A percentile compares a stretch with the other conserved stretches of the same genome.
Conservation (phyloP, 1,139 yeast species). For the Geotrichum carabidarum region DNA sequence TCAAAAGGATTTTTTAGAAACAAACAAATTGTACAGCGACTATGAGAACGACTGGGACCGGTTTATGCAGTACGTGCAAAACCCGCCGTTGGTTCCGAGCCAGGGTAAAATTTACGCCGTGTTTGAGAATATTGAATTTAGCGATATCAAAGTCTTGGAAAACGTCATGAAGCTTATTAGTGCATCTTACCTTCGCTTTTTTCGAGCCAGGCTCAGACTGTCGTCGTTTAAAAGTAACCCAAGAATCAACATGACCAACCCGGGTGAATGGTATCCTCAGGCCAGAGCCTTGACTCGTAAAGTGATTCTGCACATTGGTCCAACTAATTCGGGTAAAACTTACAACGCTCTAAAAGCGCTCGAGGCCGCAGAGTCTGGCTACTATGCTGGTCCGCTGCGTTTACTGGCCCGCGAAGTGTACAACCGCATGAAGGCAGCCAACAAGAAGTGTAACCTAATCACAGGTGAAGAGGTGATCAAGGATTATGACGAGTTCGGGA, state of each 20-base stretch:
- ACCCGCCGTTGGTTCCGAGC: slow-evolving; percentile 20
- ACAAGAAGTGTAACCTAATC: slow-evolving; percentile 69
- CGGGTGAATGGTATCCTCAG: slow-evolving; percentile 83
- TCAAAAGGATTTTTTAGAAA: slow-evolving; percentile 7
- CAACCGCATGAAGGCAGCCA: slow-evolving; percentile 65
- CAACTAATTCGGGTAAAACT: slow-evolving; percentile 97
- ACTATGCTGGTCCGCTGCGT: slow-evolving; percentile 91
- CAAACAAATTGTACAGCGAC: slow-evolving; percentile 10
- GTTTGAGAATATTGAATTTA: slow-evolving; percentile 13
- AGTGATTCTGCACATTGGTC: slow-evolving; percentile 88
- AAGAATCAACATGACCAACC: slow-evolving; percentile 35
- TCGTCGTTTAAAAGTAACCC: slow-evolving; percentile 11
- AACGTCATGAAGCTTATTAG: slow-evolving; percentile 2
- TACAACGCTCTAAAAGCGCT: slow-evolving; percentile 70
- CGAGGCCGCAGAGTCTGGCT: slow-evolving; percentile 68
- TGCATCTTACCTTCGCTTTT: slow-evolving; percentile 16
- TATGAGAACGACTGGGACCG: slow-evolving; percentile 15
- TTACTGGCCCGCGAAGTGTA: slow-evolving; percentile 86
- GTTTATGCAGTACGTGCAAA: slow-evolving; percentile 14
- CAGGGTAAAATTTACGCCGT: slow-evolving; percentile 15
- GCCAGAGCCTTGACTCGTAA: slow-evolving; percentile 78
- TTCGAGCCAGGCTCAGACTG: slow-evolving; percentile 13
- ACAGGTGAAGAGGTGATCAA: slow-evolving; percentile 92
- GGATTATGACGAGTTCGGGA: slow-evolving; percentile 57
- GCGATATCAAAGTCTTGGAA: neutral